Base-by-base conservation (phyloP, 495 filamentous ascomycete species). In the Penicillium ucsense region DNA sequence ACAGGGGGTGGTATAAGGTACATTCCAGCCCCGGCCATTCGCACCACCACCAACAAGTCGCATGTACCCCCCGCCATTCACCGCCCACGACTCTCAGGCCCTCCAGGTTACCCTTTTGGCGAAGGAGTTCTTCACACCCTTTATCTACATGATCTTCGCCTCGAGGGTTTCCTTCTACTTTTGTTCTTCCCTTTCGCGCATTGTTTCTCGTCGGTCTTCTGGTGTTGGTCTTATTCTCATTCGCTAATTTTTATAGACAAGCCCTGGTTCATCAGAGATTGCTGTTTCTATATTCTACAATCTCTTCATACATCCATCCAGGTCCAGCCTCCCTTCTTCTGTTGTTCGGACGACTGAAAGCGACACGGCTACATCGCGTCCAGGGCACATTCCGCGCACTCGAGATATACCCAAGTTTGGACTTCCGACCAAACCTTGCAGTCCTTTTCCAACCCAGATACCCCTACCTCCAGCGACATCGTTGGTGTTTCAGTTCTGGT, bases 31-130 rank as follows among this genome's bases (percentile, higher is more conserved):
- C 2, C 2, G 3, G 0, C 3, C 5, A 12, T 27, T 11, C 34
- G 31, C 30, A 8, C 32, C n/a, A 20, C 27, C 2, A 7, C 2
- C 3, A 4, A 0, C 3, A 8, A 12, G 31, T 11, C 34, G 31
- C 30, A 8, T 28, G 36, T 54, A 52, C 48, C 29, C 8, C 12
- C 36, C 20, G 31, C 43, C 38, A 54, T 60, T 62, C 59, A 62
- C 59, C 59, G 59, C 59, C 59, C 51, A 34, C 28, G 34, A 57
- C 46, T 29, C 54, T 57, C 51, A 48, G 49, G 34, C 56, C 59
- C 50, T 41, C 9, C 6, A 30, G 45, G 46, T 43, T 39, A 41
- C 46, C 46, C 45, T 40, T 35, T 37, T 52, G 51, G 37, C 50
- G 20, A 20, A 20, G 45, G 48, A 53, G 50, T 53, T 57, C 48